A percentile compares a stretch with the other conserved stretches of the same genome.
Evolutionary conservation across 2,329 filamentous ascomycete genomes (phyloP).

Genomic region (Colletotrichum echinochloae): DNA sequence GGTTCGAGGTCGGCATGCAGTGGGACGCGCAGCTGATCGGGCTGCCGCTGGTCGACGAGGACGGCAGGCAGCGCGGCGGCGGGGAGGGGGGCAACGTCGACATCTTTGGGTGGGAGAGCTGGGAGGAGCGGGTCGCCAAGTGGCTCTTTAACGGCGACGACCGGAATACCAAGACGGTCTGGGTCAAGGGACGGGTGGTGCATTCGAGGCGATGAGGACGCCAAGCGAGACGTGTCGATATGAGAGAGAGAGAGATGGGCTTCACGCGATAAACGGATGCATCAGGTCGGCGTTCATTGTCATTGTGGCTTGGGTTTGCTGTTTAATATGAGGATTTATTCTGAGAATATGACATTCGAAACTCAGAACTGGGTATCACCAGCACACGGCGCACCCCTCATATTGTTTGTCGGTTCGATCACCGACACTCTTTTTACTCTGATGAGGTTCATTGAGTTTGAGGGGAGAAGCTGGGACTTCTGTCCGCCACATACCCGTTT

Average conservation of each 20-base stretch:
- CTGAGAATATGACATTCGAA: not conserved
- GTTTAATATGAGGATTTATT: not conserved
- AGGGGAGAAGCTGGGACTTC: too few relatives aligned
- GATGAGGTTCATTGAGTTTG: too few relatives aligned
- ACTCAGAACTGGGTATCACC: not conserved
- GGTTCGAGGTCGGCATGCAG: slow-evolving; percentile 86
- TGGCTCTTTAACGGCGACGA: slow-evolving; percentile 97
- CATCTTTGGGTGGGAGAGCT: slow-evolving; percentile 91
- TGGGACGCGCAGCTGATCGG: slow-evolving; percentile 91
- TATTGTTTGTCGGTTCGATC: too few relatives aligned
- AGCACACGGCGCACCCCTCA: too few relatives aligned
- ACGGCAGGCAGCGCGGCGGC: slow-evolving; percentile 54
- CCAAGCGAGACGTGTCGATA: not conserved
- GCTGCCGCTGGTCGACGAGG: slow-evolving; percentile 64
- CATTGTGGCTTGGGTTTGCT: too few relatives aligned
- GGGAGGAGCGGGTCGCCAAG: slow-evolving; percentile 88
- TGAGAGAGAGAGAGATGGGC: too few relatives aligned
- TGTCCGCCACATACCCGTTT: too few relatives aligned
- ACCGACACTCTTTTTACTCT: too few relatives aligned
- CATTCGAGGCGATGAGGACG: slow-evolving; percentile 62
- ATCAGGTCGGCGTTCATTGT: not conserved
- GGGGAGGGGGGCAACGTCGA: slow-evolving; percentile 76
- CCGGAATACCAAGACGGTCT: slow-evolving; percentile 87
- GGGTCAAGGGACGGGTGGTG: slow-evolving; percentile 87
- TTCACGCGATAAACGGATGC: not conserved